Base-by-base conservation (phyloP, 2,329 filamentous ascomycete genomes). In the Elsinoe ampelina region DNA sequence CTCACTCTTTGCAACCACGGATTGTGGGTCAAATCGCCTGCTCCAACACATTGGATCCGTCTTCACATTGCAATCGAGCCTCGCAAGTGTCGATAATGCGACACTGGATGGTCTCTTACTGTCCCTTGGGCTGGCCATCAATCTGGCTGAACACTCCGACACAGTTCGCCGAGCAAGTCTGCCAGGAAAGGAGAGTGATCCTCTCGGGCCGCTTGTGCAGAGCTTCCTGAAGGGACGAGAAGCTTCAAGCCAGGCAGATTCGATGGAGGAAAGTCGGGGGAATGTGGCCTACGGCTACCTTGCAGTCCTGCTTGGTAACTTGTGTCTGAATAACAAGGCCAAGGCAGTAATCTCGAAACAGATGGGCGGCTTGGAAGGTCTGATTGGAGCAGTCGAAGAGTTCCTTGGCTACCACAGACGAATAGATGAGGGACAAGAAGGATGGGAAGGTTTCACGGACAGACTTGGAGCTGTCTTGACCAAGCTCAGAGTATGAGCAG, bases 211-310 rank as follows among this genome's bases (percentile, higher is more conserved):
- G 2, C 58, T 70, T 19, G 60, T 66, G 6, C 47, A 58, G n/a
- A 64, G 62, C 26, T 68, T 70, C 61, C 54, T 60, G 3, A 39
- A 55, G 7, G 67, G 65, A 5, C 67, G 66, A 22, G 57, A 67
- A 45, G 58, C 58, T 15, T 59, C 65, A 5, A 54, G 59, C 22
- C 64, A 88, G 80, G 84, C 83, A 58, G 82, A 86, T 63, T 86
- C 84, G 1, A 79, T 84, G 57, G 81, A 66, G 45, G 88, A 91
- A 66, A 85, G 84, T 22, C 84, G 87, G 59, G 79, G 86, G 52
- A 89, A 91, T 63, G 89, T 97, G 26, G 85, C 87, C 1, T 83
- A 92, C 68, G 91, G 89, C 13, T 96, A 95, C 68, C 77, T 96
- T 20, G 84, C 89, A 0, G 84, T 96, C 12, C 76, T 95, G 5